These are phyloP conservation scores for Heteromeles arbutifolia DNA, from an alignment of 306 rosid genomes.

Conservation along the genomic window DNA sequence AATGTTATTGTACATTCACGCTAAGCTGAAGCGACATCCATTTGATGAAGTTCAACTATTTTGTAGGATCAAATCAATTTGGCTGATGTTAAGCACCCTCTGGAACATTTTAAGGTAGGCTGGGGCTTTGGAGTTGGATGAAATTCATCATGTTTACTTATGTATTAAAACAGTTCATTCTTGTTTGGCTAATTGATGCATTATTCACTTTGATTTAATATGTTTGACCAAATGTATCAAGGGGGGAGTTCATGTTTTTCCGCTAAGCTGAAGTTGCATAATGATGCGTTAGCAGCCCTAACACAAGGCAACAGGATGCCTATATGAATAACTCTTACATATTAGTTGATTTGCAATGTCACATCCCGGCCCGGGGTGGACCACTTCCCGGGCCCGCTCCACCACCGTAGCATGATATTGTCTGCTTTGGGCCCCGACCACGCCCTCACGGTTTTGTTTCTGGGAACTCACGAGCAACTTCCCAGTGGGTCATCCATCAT, in stretches of 20 bases:
- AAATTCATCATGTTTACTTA: not conserved
- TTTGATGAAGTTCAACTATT: conserved; percentile 9
- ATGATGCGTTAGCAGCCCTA: too few species aligned
- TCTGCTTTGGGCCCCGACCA: too few species aligned
- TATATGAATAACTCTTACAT: too few species aligned
- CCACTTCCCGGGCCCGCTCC: too few species aligned
- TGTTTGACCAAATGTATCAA: not conserved
- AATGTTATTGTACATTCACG: not conserved
- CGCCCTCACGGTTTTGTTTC: too few species aligned
- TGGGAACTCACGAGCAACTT: too few species aligned
- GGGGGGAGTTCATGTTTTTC: not conserved
- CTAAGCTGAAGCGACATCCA: not conserved
- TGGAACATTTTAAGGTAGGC: conserved; percentile 77
- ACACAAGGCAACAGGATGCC: too few species aligned
- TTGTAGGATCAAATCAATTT: conserved; percentile 85
- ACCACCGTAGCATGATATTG: too few species aligned
- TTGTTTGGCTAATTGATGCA: not conserved
- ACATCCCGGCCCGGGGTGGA: too few species aligned
- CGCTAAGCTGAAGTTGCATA: too few species aligned
- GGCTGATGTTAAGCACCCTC: conserved; percentile 72
- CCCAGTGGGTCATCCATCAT: too few species aligned
- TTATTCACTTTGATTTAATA: not conserved
- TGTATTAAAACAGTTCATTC: not conserved
- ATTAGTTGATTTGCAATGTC: too few species aligned
- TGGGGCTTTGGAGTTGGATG: not conserved